Percentiles rank a stretch among this genome's conserved stretches.
These are phyloP conservation scores for Calophaca sinica DNA, from an alignment of 306 rosid species.

Conservation along the genomic window DNA sequence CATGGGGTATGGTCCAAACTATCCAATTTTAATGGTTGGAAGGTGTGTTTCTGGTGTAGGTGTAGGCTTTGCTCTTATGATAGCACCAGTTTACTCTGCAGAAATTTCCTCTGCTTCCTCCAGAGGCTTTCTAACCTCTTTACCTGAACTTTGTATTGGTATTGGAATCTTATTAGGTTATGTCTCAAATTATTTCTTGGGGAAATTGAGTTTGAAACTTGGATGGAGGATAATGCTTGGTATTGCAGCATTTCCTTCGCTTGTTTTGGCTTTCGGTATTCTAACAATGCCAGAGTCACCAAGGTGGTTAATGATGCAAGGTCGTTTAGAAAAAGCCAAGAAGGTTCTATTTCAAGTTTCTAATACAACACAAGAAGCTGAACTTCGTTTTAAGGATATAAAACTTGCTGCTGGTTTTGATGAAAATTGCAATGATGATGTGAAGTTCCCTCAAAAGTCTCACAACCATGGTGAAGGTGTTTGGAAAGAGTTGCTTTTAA, in stretches of 20 bases:
- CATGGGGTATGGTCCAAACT: slow-evolving; percentile 88
- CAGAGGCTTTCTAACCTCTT: slow-evolving; percentile 70
- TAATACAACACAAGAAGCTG: slow-evolving; percentile 62
- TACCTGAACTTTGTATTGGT: slow-evolving; percentile 80
- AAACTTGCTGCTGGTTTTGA: slow-evolving; percentile 65
- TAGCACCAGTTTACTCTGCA: slow-evolving; percentile 88
- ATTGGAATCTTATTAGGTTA: slow-evolving; percentile 80
- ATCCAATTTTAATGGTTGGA: slow-evolving; percentile 63
- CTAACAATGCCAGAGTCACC: slow-evolving; percentile 89
- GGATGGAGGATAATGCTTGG: slow-evolving; percentile 97
- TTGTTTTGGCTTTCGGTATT: slow-evolving; percentile 56
- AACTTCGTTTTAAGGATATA: slow-evolving; percentile 62
- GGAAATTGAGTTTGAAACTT: slow-evolving; percentile 56
- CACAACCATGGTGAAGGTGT: slow-evolving; percentile 51
- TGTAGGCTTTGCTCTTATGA: slow-evolving; percentile 83
- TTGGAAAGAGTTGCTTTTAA: slow-evolving; percentile 69
- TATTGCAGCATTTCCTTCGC: slow-evolving; percentile 72
- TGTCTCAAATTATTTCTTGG: slow-evolving; percentile 65
- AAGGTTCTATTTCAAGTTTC: slow-evolving; percentile 53
- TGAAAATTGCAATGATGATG: slow-evolving; percentile 35
- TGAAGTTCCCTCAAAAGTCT: neutral
- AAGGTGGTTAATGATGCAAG: slow-evolving; percentile 82
- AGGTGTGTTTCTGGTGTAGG: slow-evolving; percentile 81
- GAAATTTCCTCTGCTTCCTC: slow-evolving; percentile 76
- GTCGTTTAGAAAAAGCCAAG: slow-evolving; percentile 63